These are phyloP conservation scores for Fusarium poae DNA, from an alignment of 2,329 filamentous ascomycete genomes.

Conservation along the genomic window DNA sequence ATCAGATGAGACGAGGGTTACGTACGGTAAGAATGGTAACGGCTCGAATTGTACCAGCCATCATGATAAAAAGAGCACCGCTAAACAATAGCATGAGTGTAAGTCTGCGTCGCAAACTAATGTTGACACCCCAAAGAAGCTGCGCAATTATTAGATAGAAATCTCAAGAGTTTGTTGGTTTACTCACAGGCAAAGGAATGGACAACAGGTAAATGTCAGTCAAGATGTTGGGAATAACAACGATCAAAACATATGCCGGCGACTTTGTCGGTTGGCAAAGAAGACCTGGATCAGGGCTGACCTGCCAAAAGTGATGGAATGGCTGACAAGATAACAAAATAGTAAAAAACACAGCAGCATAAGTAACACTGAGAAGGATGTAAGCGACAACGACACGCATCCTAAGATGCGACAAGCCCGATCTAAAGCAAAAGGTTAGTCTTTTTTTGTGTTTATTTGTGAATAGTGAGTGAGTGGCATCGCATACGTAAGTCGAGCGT, in stretches of 20 bases:
- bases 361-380: constrained; percentile 32
- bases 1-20: fast-evolving
- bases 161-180: fast-evolving
- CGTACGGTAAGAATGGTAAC: constrained; percentile 38
- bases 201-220: constrained; percentile 40
- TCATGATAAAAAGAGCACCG: constrained; percentile 43
- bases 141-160: background rate
- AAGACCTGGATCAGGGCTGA: constrained; percentile 53
- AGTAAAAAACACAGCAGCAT: constrained; percentile 30
- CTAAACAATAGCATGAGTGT: constrained; percentile 43
- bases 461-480: background rate
- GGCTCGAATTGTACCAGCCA: constrained; percentile 41
- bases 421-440: constrained; percentile 18
- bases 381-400: constrained; percentile 35
- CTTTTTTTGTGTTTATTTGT: fast-evolving
- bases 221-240: constrained; percentile 42
- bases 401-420: constrained; percentile 35
- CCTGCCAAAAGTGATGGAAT: constrained; percentile 64
- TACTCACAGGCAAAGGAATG: constrained; percentile 37
- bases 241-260: constrained; percentile 37
- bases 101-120: constrained; percentile 40
- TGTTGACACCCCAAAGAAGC: constrained; percentile 45
- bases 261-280: constrained; percentile 42
- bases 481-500: constrained; percentile 50
- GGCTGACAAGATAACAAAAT: constrained; percentile 49